Base-by-base conservation (phyloP, 192 early-diverging fungal species). In the Linnemannia schmuckeri region DNA sequence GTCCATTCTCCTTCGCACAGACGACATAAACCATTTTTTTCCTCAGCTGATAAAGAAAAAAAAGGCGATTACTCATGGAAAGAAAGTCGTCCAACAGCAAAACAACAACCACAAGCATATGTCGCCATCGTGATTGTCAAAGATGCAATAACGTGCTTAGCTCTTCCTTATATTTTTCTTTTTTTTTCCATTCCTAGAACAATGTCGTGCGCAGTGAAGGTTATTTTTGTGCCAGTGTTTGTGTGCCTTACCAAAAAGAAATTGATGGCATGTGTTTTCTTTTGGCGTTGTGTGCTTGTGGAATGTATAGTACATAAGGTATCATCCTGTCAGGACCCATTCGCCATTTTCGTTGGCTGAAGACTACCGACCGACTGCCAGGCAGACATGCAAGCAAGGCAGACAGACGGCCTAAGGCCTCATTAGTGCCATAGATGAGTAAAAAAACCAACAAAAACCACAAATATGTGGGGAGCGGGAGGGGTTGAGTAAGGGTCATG, bases 121-220 rank as follows among this genome's bases (percentile, higher is more conserved):
- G 44, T 40, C 75, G 55, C 75, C 75, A 76, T 76, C 35, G 54
- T 57, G 54, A 57, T 57, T 40, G 18, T 20, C 41, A 72, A 42
- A 38, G 37, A 10, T 37, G 12, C 13, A 76, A 76, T 63, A 76
- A 76, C 75, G 55, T 76, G 75, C 37, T 76, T 76, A 35, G 49
- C 17, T 41, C 27, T 54, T 4, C n/a, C 20, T n/a, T n/a, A n/a
- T n/a, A n/a, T n/a, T n/a, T n/a, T n/a, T 24, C 30, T 54, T 3
- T 54, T 18, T 20, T 20, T 20, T 18, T 54, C 52, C 20, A 13
- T 54, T 30, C 13, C 13, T 33, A 1, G 0, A 46, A 46, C 1
- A 12, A 12, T 30, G 7, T 6, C n/a, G n/a, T 57, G 12, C 17
- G n/a, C 27, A 15, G 49, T 52, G 49, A 52, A 66, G 24, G 30